Evolutionary conservation across 2,329 filamentous ascomycete species (phyloP).

Genomic region (Ceratocystiopsis sp.): DNA sequence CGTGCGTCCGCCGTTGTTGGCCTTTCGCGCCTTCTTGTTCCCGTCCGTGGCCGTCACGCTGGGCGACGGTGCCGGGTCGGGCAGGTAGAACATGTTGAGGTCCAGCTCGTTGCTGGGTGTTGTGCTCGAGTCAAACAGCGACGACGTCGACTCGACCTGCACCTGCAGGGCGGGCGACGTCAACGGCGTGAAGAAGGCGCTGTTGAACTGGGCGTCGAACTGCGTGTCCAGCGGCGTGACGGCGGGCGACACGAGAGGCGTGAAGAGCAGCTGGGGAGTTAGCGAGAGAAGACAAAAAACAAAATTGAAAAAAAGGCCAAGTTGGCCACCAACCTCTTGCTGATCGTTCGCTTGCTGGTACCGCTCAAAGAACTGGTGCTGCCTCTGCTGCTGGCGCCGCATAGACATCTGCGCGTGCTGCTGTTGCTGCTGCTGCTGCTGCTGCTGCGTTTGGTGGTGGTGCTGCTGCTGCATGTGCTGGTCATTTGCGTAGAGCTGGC

Average conservation of each 20-base stretch:
- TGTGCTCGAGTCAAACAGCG: conserved; percentile 21
- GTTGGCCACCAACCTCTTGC: conserved; percentile 35
- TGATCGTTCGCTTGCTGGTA: conserved; percentile 54
- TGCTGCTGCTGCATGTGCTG: conserved; percentile 19
- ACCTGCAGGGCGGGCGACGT: conserved; percentile 67
- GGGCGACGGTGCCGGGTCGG: conserved; percentile 11
- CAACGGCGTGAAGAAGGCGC: conserved; percentile 66
- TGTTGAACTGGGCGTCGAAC: conserved; percentile 44
- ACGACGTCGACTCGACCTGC: conserved; percentile 36
- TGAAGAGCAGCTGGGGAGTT: conserved; percentile 49
- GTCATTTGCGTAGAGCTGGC: conserved; percentile 41
- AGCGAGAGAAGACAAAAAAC: conserved; percentile 4
- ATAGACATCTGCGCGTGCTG: conserved; percentile 21
- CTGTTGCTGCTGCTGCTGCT: conserved; percentile 22
- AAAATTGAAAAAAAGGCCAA: not conserved
- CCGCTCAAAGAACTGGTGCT: conserved; percentile 44
- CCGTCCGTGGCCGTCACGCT: conserved; percentile 17
- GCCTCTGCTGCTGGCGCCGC: conserved; percentile 17
- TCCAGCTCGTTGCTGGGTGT: conserved; percentile 40
- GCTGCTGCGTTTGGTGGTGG: conserved; percentile 33
- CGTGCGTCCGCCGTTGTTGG: conserved; percentile 33
- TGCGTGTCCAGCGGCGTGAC: conserved; percentile 63
- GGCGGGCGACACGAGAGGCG: conserved; percentile 67
- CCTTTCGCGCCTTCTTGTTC: conserved; percentile 31
- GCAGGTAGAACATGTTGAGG: conserved; percentile 21